A percentile compares a stretch with the other conserved stretches of the same genome.
These are phyloP conservation scores for Fraxinus greggii DNA, from an alignment of 305 asterid species.

Conservation along the genomic window DNA sequence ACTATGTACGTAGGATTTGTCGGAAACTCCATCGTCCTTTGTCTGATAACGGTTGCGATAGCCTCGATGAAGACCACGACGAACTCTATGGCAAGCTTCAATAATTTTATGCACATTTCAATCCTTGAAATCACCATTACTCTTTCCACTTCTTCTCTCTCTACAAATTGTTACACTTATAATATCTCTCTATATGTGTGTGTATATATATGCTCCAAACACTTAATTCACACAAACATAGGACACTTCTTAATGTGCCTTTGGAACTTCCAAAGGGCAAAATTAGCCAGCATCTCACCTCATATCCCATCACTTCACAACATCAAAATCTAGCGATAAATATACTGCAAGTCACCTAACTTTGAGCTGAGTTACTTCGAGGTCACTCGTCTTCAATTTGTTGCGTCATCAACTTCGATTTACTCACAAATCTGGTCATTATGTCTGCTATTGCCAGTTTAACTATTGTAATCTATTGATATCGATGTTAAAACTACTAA, in stretches of 20 bases:
- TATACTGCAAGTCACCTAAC: neutral
- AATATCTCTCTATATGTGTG: neutral
- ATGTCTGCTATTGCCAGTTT: no score
- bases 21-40: neutral
- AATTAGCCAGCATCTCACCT: neutral
- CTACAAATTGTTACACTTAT: neutral
- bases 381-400: neutral
- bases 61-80: slow-evolving; percentile 5
- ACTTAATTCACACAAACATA: neutral
- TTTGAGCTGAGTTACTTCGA: neutral
- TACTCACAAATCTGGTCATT: neutral
- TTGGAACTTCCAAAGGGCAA: neutral
- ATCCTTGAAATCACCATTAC: slow-evolving; percentile 12
- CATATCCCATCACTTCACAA: neutral
- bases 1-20: neutral
- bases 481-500: neutral
- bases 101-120: slow-evolving; percentile 10
- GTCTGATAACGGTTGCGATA: neutral
- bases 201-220: neutral
- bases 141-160: neutral
- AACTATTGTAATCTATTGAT: neutral
- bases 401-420: neutral
- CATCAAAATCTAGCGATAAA: neutral
- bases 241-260: neutral
- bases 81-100: slow-evolving; percentile 11